A percentile compares a stretch with the other conserved stretches of the same genome.
Conservation (phyloP, 208 protist genomes). For the Crithidia fasciculata region DNA sequence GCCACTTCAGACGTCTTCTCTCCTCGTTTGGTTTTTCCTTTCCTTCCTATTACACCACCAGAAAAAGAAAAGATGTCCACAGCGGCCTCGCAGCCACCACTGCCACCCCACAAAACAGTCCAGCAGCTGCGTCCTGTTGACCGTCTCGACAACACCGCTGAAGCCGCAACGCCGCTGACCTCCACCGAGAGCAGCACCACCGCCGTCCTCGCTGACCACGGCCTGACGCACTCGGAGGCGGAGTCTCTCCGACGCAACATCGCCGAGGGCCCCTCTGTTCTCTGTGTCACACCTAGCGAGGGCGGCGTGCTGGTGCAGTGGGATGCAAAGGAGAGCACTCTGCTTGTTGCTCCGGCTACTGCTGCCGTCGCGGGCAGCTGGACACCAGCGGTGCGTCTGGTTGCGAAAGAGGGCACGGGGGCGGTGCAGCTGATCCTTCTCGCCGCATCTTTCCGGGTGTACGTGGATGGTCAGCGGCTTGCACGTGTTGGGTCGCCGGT, state of each 20-base stretch:
- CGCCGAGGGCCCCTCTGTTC: too few species aligned
- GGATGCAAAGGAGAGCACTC: neutral
- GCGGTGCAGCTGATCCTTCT: constrained; percentile 25
- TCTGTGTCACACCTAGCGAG: neutral
- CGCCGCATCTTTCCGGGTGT: neutral
- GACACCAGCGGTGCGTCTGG: constrained; percentile 18
- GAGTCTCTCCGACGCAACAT: neutral
- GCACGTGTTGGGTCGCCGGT: constrained; percentile 17
- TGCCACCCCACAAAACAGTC: too few species aligned
- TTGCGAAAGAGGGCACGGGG: neutral
- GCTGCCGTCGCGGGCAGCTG: neutral
- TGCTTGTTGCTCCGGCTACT: neutral
- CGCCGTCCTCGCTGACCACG: neutral
- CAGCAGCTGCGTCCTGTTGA: too few species aligned
- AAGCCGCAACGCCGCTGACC: neutral
- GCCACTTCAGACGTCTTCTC: too few species aligned
- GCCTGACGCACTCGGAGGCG: neutral
- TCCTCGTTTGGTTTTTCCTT: too few species aligned
- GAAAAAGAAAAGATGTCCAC: too few species aligned
- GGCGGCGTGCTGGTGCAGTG: constrained; percentile 12
- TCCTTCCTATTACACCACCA: too few species aligned
- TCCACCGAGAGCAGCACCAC: neutral
- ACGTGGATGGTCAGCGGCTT: constrained; percentile 30
- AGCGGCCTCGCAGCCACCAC: too few species aligned
- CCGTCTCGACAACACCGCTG: neutral